Conservation (phyloP, 2,329 filamentous ascomycete species). For the Neonectria neomacrospora region DNA sequence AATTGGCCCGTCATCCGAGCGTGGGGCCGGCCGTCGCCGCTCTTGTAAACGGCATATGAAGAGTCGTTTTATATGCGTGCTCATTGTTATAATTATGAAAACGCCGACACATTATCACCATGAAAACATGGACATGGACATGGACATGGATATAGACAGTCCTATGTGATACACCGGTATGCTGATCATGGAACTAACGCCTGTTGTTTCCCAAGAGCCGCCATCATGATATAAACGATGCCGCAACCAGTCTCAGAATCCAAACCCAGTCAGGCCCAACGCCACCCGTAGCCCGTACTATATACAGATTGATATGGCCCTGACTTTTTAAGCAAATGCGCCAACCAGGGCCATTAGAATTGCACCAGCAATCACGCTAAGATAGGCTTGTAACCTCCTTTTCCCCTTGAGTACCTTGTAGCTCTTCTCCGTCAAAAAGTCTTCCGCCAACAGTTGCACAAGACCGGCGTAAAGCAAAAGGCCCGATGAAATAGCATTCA, state of each 20-base stretch:
- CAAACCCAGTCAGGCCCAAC: conserved; percentile 12
- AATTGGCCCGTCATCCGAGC: conserved; percentile 30
- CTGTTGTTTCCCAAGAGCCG: not conserved
- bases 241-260: conserved; percentile 3
- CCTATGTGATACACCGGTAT: not conserved
- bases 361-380: conserved; percentile 72
- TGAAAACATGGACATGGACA: too few relatives aligned
- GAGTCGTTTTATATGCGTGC: too few relatives aligned
- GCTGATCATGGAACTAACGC: too few relatives aligned
- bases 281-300: conserved; percentile 29
- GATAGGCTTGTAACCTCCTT: conserved; percentile 70
- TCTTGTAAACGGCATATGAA: not conserved
- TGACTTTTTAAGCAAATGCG: conserved; percentile 70
- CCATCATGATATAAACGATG: not conserved
- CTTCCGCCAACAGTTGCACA: conserved; percentile 86
- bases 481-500: conserved; percentile 86
- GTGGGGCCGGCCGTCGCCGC: conserved; percentile 23
- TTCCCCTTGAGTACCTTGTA: conserved; percentile 73
- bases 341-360: conserved; percentile 77
- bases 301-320: conserved; percentile 24
- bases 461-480: conserved; percentile 84
- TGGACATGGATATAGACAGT: too few relatives aligned
- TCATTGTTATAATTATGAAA: not conserved
- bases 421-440: conserved; percentile 82
- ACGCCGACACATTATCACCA: not conserved